These are phyloP conservation scores for Wickerhamiella kurtzmanii DNA, from an alignment of 805 yeast species.

Conservation along the genomic window DNA sequence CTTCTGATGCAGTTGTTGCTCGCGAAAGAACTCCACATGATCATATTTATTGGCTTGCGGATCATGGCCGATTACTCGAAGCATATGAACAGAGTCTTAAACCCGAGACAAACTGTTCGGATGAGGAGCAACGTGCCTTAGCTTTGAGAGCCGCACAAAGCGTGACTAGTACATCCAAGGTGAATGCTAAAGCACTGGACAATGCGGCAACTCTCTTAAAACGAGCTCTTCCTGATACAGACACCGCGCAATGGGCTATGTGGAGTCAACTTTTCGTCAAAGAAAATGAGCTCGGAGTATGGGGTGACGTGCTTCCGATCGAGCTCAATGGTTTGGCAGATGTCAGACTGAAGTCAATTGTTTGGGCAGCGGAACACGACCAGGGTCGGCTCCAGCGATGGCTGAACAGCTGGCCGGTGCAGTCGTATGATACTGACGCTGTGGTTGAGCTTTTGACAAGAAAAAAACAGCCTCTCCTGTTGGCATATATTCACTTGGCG, in stretches of 20 bases:
- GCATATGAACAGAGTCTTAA: conserved; percentile 40
- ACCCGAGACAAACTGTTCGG: background rate
- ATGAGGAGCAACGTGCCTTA: conserved; percentile 27
- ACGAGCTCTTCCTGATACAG: conserved; percentile 26
- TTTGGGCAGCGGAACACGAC: conserved; percentile 32
- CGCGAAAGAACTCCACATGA: conserved; percentile 59
- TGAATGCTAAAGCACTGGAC: conserved; percentile 27
- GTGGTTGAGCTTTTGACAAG: conserved; percentile 24
- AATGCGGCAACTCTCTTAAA: conserved; percentile 40
- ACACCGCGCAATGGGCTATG: conserved; percentile 44
- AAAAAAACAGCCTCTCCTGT: conserved; percentile 23
- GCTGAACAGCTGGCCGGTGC: conserved; percentile 44
- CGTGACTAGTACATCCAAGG: conserved; percentile 21
- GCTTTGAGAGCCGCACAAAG: conserved; percentile 44
- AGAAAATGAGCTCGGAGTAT: conserved; percentile 31
- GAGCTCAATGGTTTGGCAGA: conserved; percentile 18
- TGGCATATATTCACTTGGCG: conserved; percentile 38
- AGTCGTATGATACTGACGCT: conserved; percentile 39
- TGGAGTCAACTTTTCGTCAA: conserved; percentile 45
- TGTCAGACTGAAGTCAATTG: conserved; percentile 36
- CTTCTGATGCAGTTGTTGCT: conserved; percentile 69
- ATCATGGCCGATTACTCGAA: conserved; percentile 38
- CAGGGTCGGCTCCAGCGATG: conserved; percentile 30
- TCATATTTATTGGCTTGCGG: conserved; percentile 57
- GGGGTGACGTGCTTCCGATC: conserved; percentile 47